Percentiles rank a stretch among this genome's conserved stretches.
Evolutionary conservation across 1,284 basidiomycete genomes (phyloP).

Genomic region (Tylopilus sp.): DNA sequence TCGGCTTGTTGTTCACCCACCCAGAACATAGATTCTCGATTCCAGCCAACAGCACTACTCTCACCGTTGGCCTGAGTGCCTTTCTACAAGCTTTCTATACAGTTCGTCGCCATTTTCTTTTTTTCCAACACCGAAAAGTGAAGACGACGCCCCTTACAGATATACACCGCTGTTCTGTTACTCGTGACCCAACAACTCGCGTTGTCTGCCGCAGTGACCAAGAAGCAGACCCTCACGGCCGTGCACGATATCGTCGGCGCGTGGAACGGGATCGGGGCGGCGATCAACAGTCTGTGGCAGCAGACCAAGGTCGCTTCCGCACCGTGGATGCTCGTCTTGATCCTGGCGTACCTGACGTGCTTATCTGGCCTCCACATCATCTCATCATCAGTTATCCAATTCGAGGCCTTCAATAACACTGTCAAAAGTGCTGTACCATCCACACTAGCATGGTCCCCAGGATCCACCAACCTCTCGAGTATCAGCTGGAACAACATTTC

Average conservation of each 20-base stretch:
- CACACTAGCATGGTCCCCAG: constrained; percentile 7
- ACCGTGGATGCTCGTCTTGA: background rate
- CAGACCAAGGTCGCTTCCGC: constrained; percentile 13
- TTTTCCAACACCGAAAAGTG: background rate
- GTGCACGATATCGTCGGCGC: constrained; percentile 18
- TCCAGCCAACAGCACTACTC: background rate
- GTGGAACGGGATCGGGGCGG: constrained; percentile 23
- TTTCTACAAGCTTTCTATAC: constrained; percentile 9
- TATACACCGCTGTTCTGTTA: constrained; percentile 8
- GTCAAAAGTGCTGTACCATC: constrained; percentile 1
- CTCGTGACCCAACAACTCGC: constrained; percentile 6
- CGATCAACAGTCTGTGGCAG: constrained; percentile 14
- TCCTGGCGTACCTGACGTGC: constrained; percentile 10
- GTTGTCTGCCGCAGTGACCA: background rate
- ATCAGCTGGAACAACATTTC: constrained; percentile 10
- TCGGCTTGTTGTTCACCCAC: constrained; percentile 2
- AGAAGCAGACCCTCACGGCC: constrained; percentile 14
- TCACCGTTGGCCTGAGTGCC: background rate
- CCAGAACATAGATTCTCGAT: constrained; percentile 6
- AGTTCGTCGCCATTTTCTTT: background rate
- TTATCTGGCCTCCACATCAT: constrained; percentile 20
- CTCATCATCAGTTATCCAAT: constrained; percentile 23
- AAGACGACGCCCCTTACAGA: background rate
- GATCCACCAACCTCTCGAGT: background rate
- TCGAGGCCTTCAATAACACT: constrained; percentile 12